Conservation (phyloP, 495 filamentous ascomycete species). For the Cercophora scortea region DNA sequence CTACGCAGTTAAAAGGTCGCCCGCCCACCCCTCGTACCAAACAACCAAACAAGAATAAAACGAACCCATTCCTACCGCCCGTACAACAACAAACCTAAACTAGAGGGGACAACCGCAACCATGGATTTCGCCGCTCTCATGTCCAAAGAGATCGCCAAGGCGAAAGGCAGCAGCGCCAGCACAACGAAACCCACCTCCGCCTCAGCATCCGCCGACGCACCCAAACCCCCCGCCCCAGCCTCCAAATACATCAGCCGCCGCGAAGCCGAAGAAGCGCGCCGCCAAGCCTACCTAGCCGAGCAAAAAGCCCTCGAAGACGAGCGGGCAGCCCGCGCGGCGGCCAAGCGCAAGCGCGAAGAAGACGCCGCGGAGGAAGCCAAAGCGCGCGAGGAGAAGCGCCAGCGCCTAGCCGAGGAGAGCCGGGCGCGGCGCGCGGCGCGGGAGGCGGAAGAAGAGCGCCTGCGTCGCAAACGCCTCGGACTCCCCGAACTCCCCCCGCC, state of each 20-base stretch:
- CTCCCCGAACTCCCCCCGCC: conserved; percentile 59
- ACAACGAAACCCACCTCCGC: conserved; percentile 18
- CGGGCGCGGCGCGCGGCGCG: conserved; percentile 59
- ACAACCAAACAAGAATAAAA: not conserved
- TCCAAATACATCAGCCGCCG: conserved; percentile 78
- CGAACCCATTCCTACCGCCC: too few species aligned
- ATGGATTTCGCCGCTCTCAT: conserved; percentile 97
- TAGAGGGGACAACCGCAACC: conserved; percentile 6
- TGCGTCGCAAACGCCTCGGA: conserved; percentile 46
- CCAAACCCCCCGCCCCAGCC: conserved; percentile 6
- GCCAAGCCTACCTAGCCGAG: conserved; percentile 72
- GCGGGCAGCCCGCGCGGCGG: conserved; percentile 54
- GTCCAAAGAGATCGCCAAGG: conserved; percentile 79
- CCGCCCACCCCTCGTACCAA: not conserved
- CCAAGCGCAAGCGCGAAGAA: conserved; percentile 87
- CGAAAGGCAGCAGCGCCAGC: conserved; percentile 38
- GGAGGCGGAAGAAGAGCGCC: conserved; percentile 48
- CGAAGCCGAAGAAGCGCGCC: conserved; percentile 76
- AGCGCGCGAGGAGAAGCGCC: conserved; percentile 71
- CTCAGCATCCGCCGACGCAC: conserved; percentile 9
- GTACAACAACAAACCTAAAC: too few species aligned
- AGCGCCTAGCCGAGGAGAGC: conserved; percentile 72
- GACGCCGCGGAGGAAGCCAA: conserved; percentile 63
- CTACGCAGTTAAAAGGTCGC: not conserved
- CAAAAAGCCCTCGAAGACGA: conserved; percentile 61